Evolutionary conservation across 768 basidiomycete species (phyloP).

Genomic region (Postia placenta): DNA sequence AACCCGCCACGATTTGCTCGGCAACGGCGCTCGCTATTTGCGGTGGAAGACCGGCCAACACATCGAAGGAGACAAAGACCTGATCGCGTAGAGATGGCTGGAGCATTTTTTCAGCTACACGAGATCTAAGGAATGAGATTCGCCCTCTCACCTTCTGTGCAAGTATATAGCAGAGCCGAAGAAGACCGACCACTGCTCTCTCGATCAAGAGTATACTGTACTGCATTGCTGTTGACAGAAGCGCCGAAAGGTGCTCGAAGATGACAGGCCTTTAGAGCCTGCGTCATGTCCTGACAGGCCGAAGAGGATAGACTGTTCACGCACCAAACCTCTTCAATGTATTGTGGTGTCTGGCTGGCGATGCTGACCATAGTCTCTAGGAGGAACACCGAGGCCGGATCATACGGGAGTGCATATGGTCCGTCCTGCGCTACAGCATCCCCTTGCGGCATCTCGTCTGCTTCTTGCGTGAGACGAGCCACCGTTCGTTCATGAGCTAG

Average conservation of each 20-base stretch:
- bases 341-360: constrained; percentile 64
- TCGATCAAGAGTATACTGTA: constrained; percentile 93
- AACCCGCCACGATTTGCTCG: constrained; percentile 85
- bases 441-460: constrained; percentile 46
- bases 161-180: constrained; percentile 79
- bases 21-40: constrained; percentile 77
- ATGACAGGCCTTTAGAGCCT: constrained; percentile 70
- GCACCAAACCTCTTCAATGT: constrained; percentile 87
- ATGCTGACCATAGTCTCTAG: constrained; percentile 94
- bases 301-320: constrained; percentile 24
- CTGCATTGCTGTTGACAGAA: constrained; percentile 69
- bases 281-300: neutral
- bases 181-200: constrained; percentile 83
- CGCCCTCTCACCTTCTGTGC: constrained; percentile 61
- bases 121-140: neutral
- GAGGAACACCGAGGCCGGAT: constrained; percentile 92
- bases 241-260: constrained; percentile 84
- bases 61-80: constrained; percentile 89
- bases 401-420: constrained; percentile 71
- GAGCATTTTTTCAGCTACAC: neutral
- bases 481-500: constrained; percentile 88
- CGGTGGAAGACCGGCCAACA: constrained; percentile 75
- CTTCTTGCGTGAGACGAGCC: constrained; percentile 65
- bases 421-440: constrained; percentile 30
- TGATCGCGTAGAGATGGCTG: constrained; percentile 87